Evolutionary conservation across 1,139 yeast genomes (phyloP).

Genomic region (Sugiyamaella pinicola): DNA sequence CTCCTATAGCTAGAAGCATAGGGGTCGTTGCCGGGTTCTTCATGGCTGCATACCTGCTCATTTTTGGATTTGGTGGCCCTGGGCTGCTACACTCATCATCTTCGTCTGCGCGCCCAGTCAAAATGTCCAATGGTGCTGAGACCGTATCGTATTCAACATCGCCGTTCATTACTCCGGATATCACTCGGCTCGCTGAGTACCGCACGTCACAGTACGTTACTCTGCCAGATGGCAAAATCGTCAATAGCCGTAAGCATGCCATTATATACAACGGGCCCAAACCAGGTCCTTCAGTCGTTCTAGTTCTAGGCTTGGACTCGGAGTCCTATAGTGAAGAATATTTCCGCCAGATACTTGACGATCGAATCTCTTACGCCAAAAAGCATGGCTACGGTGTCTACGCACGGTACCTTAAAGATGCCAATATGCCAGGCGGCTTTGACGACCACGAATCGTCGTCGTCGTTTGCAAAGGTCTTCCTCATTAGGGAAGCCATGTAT

Average conservation of each 20-base stretch:
- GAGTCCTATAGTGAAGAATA: slow-evolving; percentile 34
- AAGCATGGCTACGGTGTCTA: slow-evolving; percentile 74
- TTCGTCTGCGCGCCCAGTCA: slow-evolving; percentile 11
- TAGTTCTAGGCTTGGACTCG: slow-evolving; percentile 38
- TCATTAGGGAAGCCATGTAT: slow-evolving; percentile 81
- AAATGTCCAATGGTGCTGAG: slow-evolving; percentile 33
- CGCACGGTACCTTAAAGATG: slow-evolving; percentile 78
- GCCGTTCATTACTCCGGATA: slow-evolving; percentile 37
- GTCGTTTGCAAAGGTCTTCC: slow-evolving; percentile 60
- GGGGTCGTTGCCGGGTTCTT: slow-evolving; percentile 8
- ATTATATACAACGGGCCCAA: slow-evolving; percentile 27
- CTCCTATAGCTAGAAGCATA: slow-evolving; percentile 13
- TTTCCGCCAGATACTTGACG: slow-evolving; percentile 64
- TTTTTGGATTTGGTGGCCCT: slow-evolving; percentile 7
- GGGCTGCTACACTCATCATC: background rate
- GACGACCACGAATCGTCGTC: slow-evolving; percentile 32
- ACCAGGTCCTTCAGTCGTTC: slow-evolving; percentile 31
- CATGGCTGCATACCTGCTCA: slow-evolving; percentile 7
- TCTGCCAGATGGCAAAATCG: slow-evolving; percentile 33
- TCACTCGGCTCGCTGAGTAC: slow-evolving; percentile 34
- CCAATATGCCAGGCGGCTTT: slow-evolving; percentile 28
- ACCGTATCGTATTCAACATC: slow-evolving; percentile 28
- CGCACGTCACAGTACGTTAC: slow-evolving; percentile 37
- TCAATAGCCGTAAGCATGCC: slow-evolving; percentile 33
- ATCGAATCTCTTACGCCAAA: slow-evolving; percentile 80